Evolutionary conservation across 192 early-diverging fungal genomes (phyloP).

Genomic region (Mortierella antarctica): DNA sequence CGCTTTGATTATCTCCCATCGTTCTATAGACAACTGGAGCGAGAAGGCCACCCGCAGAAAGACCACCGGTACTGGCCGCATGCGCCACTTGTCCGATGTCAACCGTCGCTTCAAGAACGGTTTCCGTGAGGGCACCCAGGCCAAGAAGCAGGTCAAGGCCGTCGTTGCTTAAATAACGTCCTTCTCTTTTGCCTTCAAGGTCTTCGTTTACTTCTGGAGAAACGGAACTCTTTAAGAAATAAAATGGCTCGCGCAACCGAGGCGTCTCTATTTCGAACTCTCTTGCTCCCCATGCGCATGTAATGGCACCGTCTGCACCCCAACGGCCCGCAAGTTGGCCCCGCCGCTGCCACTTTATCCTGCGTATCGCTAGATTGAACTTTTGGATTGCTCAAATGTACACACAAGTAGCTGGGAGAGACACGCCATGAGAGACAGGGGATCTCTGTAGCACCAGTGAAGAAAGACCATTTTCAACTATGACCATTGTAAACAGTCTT

Average conservation of each 20-base stretch:
- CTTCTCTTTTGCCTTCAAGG: not conserved
- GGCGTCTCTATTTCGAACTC: not conserved
- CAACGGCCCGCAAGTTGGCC: too few species aligned
- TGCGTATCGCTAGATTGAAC: too few species aligned
- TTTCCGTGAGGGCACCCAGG: slow-evolving; percentile 86
- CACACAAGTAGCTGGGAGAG: too few species aligned
- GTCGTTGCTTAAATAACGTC: slow-evolving; percentile 32
- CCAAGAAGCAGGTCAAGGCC: slow-evolving; percentile 55
- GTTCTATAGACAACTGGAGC: slow-evolving; percentile 86
- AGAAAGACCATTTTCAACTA: too few species aligned
- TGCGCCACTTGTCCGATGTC: slow-evolving; percentile 95
- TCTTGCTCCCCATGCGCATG: too few species aligned
- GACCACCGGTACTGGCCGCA: slow-evolving; percentile 99
- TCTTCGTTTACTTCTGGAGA: not conserved
- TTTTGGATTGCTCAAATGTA: too few species aligned
- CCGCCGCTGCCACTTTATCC: too few species aligned
- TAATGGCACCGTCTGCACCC: not conserved
- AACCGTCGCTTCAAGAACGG: slow-evolving; percentile 95
- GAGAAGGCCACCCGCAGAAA: slow-evolving; percentile 98
- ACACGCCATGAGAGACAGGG: too few species aligned
- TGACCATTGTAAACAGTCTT: too few species aligned
- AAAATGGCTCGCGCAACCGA: slow-evolving; percentile 8
- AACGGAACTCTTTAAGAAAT: not conserved
- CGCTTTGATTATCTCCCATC: slow-evolving; percentile 10
- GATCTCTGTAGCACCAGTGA: too few species aligned